Percentiles rank a stretch among this genome's conserved stretches.
phyloP scores from a whole-genome alignment of 83 land plant genomes.

The Larix sibirica region DNA sequence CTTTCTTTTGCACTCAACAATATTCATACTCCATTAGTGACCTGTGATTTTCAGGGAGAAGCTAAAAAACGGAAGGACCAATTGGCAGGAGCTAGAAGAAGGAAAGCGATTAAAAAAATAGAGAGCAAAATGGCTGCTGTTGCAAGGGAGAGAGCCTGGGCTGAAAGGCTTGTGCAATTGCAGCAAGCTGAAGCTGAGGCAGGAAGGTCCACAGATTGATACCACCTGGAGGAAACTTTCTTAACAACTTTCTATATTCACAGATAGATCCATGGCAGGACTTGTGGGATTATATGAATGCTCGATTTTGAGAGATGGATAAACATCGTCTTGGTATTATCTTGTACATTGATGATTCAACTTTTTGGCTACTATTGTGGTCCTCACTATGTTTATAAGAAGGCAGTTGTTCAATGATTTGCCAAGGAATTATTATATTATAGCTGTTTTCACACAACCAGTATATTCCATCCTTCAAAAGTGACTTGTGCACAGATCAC shows the following conservation, averaged over 20 bases:
- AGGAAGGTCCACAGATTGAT: background rate
- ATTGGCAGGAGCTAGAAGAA: slow-evolving; percentile 43
- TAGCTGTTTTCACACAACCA: background rate
- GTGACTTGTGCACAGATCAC: background rate
- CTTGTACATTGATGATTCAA: background rate
- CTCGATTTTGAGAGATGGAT: background rate
- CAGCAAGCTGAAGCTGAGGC: slow-evolving; percentile 45
- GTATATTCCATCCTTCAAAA: background rate
- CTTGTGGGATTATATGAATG: background rate
- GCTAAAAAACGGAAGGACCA: slow-evolving; percentile 51
- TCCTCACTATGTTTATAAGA: background rate
- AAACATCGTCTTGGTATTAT: background rate
- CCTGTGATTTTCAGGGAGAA: slow-evolving; percentile 39
- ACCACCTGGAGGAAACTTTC: background rate
- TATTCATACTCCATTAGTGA: background rate
- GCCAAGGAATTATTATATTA: background rate
- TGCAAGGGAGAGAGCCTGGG: slow-evolving; percentile 80
- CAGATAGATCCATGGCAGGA: background rate
- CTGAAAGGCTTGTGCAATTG: slow-evolving; percentile 52
- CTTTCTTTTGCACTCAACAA: too few species aligned
- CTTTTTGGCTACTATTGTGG: background rate
- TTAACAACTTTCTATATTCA: background rate
- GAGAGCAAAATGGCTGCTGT: slow-evolving; percentile 79
- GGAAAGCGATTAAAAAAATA: slow-evolving; percentile 36
- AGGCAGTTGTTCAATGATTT: slow-evolving; percentile 1